phyloP scores from a whole-genome alignment of 345 rosid genomes.

The Eucalyptus curtisii region DNA sequence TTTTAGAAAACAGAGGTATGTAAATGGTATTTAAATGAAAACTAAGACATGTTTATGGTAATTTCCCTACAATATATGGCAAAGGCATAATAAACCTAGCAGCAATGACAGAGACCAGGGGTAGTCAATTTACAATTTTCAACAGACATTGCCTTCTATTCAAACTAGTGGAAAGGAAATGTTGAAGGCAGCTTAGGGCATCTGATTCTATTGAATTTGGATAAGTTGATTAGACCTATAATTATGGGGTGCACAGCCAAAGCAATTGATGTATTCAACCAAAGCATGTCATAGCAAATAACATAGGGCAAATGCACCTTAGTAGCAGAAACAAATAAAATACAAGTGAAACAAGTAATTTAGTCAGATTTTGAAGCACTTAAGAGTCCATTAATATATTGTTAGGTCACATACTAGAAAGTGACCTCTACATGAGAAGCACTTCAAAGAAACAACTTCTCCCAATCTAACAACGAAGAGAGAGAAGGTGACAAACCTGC shows the following conservation, averaged over 20 bases:
- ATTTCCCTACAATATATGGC: not conserved
- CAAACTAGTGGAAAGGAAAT: not conserved
- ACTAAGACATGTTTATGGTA: not conserved
- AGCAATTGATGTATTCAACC: not conserved
- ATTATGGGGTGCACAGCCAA: not conserved
- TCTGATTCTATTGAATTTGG: not conserved
- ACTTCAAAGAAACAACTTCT: not conserved
- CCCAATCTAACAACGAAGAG: not conserved
- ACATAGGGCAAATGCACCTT: not conserved
- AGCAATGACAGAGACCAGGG: not conserved
- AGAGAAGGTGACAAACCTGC: slow-evolving; percentile 44
- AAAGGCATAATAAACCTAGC: not conserved
- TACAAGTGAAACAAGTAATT: not conserved
- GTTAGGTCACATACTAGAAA: not conserved
- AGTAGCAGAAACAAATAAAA: not conserved
- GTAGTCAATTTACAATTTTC: not conserved
- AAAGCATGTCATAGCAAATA: not conserved
- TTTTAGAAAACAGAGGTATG: not conserved
- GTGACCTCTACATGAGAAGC: not conserved
- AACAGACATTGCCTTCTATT: not conserved
- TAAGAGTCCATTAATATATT: not conserved
- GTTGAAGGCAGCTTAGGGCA: not conserved
- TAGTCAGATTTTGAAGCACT: not conserved
- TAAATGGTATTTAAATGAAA: not conserved
- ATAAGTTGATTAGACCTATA: not conserved